Conservation (phyloP, 345 rosid species). For the Sonneratia alba region DNA sequence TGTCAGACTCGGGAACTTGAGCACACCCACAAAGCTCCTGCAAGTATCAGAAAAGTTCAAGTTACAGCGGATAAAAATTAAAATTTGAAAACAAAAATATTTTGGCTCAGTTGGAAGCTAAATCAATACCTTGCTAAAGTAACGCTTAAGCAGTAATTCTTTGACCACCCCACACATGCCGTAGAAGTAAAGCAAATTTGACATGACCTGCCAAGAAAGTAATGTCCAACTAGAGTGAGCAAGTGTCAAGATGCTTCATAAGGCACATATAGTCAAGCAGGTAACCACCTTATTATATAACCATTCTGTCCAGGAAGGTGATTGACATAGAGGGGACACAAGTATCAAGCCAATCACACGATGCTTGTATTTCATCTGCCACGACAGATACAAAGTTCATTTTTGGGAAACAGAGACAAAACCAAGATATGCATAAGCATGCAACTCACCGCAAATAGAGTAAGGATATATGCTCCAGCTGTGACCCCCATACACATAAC, state of each 20-base stretch:
- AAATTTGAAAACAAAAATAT: background rate
- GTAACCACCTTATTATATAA: conserved; percentile 59
- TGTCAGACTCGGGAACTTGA: conserved; percentile 71
- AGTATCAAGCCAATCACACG: conserved; percentile 88
- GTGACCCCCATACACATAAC: conserved; percentile 99
- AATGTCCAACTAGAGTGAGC: conserved; percentile 10
- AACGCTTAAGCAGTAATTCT: conserved; percentile 77
- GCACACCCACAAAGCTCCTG: conserved; percentile 79
- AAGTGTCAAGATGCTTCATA: background rate
- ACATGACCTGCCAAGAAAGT: conserved; percentile 51
- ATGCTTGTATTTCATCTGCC: conserved; percentile 81
- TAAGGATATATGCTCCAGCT: conserved; percentile 92
- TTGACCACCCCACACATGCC: conserved; percentile 94
- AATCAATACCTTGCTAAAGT: conserved; percentile 74
- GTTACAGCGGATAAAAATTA: background rate
- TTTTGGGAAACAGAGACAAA: background rate
- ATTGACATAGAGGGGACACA: conserved; percentile 85
- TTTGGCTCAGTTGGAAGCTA: conserved; percentile 1
- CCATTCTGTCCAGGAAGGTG: conserved; percentile 98
- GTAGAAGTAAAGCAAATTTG: conserved; percentile 74
- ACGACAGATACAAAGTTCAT: conserved; percentile 8
- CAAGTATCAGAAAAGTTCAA: conserved; percentile 11
- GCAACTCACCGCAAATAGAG: conserved; percentile 78
- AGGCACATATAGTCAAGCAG: background rate
- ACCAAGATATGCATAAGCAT: conserved; percentile 9